phyloP scores from a whole-genome alignment of 2,329 filamentous ascomycete species.

The Fusarium begoniae region DNA sequence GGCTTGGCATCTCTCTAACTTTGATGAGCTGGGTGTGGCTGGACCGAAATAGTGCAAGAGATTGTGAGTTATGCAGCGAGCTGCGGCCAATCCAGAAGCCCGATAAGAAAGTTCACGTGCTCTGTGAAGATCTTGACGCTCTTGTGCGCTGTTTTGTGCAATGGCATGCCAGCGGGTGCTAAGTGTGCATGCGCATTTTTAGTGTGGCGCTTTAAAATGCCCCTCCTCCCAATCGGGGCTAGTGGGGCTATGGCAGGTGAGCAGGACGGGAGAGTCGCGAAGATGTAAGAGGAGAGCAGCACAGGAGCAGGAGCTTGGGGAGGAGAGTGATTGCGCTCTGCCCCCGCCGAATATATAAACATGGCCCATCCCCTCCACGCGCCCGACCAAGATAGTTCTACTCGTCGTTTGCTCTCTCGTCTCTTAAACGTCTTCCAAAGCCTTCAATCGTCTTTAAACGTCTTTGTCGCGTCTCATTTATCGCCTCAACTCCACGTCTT shows the following conservation, averaged over 20 bases:
- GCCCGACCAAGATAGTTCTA: slow-evolving; percentile 56
- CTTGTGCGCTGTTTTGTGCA: slow-evolving; percentile 35
- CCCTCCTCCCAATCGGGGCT: slow-evolving; percentile 37
- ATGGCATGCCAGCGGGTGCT: slow-evolving; percentile 30
- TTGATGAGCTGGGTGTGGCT: slow-evolving; percentile 40
- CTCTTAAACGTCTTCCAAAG: slow-evolving; percentile 38
- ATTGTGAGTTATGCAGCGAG: slow-evolving; percentile 24
- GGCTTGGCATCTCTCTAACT: slow-evolving; percentile 35
- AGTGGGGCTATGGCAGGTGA: slow-evolving; percentile 40
- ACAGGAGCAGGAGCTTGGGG: slow-evolving; percentile 42
- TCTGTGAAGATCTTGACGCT: slow-evolving; percentile 12
- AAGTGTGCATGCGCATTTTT: slow-evolving; percentile 27
- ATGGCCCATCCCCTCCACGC: slow-evolving; percentile 61
- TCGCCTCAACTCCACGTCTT: slow-evolving; percentile 34
- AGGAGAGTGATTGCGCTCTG: slow-evolving; percentile 63
- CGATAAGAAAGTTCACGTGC: slow-evolving; percentile 3
- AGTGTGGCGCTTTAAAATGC: slow-evolving; percentile 41
- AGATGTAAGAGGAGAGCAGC: slow-evolving; percentile 32
- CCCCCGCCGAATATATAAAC: slow-evolving; percentile 70
- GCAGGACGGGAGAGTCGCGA: slow-evolving; percentile 28
- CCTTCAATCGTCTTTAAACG: slow-evolving; percentile 6
- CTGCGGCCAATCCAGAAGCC: neutral
- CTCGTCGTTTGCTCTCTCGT: slow-evolving; percentile 48
- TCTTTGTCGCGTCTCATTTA: slow-evolving; percentile 40
- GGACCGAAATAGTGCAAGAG: slow-evolving; percentile 34